Conservation (phyloP, 805 yeast genomes). For the Metschnikowia borealis region DNA sequence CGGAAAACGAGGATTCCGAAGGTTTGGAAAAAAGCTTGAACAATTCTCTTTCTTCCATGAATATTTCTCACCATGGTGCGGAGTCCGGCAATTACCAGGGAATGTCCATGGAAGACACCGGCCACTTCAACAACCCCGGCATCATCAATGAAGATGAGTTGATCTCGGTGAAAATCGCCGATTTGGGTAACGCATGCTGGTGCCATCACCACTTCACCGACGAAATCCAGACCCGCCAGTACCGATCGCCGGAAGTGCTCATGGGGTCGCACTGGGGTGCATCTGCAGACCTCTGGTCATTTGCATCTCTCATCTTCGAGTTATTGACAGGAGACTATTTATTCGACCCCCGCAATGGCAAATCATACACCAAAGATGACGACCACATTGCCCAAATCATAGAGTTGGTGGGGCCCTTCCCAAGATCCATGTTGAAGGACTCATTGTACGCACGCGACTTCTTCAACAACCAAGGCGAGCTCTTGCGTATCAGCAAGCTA, state of each 20-base stretch:
- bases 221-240: conserved; percentile 67
- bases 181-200: conserved; percentile 70
- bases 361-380: conserved; percentile 48
- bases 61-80: conserved; percentile 27
- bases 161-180: conserved; percentile 56
- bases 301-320: conserved; percentile 57
- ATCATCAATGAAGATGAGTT: conserved; percentile 44
- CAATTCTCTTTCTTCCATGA: conserved; percentile 40
- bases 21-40: conserved; percentile 27
- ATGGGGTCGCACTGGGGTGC: conserved; percentile 59
- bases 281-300: conserved; percentile 58
- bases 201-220: conserved; percentile 58
- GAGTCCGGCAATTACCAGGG: conserved; percentile 14
- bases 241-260: conserved; percentile 61
- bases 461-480: conserved; percentile 23
- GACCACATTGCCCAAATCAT: conserved; percentile 62
- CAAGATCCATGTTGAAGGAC: conserved; percentile 36
- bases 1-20: conserved; percentile 15
- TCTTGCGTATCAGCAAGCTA: conserved; percentile 44
- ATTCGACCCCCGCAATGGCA: conserved; percentile 56
- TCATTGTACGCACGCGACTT: conserved; percentile 27
- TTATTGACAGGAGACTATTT: conserved; percentile 58
- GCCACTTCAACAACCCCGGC: conserved; percentile 9
- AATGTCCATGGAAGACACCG: conserved; percentile 6
- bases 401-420: conserved; percentile 47